Percentiles rank a stretch among this genome's conserved stretches.
Conservation (phyloP, 768 basidiomycete genomes). For the Terana coerulea region DNA sequence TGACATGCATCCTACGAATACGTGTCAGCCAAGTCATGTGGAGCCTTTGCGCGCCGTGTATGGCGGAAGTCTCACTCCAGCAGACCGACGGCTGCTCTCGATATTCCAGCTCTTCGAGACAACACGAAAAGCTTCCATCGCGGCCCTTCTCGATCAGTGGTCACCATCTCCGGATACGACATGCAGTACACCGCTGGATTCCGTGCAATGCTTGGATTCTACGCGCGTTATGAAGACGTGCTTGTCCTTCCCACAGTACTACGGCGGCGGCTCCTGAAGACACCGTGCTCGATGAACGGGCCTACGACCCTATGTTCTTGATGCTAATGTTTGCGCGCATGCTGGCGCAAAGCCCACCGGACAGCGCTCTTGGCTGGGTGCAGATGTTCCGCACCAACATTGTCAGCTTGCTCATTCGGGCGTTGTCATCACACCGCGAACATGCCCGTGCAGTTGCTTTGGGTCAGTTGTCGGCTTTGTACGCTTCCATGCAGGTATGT, state of each 20-base stretch:
- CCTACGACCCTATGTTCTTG: constrained; percentile 83
- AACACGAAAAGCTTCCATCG: constrained; percentile 61
- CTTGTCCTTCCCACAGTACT: constrained; percentile 65
- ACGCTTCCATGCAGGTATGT: constrained; percentile 61
- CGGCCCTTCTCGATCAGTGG: constrained; percentile 65
- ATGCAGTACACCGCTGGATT: constrained; percentile 53
- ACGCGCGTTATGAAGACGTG: constrained; percentile 65
- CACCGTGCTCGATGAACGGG: constrained; percentile 27
- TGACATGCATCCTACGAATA: constrained; percentile 70
- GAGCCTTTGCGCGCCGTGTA: constrained; percentile 77
- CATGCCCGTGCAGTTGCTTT: constrained; percentile 58
- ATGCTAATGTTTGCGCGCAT: constrained; percentile 62
- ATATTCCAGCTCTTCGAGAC: constrained; percentile 78
- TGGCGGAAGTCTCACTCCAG: constrained; percentile 58
- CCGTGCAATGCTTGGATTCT: constrained; percentile 69
- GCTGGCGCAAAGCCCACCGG: constrained; percentile 54
- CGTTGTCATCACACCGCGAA: constrained; percentile 63
- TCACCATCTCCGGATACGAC: constrained; percentile 42
- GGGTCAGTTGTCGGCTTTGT: constrained; percentile 57
- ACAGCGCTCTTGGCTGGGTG: constrained; percentile 74
- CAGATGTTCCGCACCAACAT: constrained; percentile 81
- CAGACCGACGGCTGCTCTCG: constrained; percentile 67
- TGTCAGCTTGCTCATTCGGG: constrained; percentile 66
- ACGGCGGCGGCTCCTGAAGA: constrained; percentile 34
- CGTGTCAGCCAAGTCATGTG: constrained; percentile 82